A percentile compares a stretch with the other conserved stretches of the same genome.
These are phyloP conservation scores for Tolypocladium nubicola DNA, from an alignment of 2,329 filamentous ascomycete genomes.

Conservation along the genomic window DNA sequence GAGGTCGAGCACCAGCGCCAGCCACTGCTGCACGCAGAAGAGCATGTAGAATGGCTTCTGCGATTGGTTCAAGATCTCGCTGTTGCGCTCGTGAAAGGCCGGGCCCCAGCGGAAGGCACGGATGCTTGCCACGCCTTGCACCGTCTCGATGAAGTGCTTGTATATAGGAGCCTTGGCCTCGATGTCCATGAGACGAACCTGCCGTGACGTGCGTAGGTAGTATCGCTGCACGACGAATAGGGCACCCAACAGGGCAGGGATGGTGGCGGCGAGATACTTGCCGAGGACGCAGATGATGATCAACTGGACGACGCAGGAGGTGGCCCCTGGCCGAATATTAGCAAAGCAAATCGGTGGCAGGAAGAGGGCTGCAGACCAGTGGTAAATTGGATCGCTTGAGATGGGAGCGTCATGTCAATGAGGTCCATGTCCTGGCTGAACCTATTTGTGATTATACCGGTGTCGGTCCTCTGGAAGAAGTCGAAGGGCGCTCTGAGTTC, in stretches of 20 bases:
- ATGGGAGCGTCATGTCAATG: conserved; percentile 21
- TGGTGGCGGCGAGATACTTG: conserved; percentile 28
- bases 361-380: conserved; percentile 1
- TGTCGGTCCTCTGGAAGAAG: conserved; percentile 12
- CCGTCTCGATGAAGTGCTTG: conserved; percentile 13
- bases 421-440: conserved; percentile 28
- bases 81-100: conserved; percentile 7
- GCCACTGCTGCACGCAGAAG: conserved; percentile 37
- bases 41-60: conserved; percentile 27
- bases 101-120: conserved; percentile 20
- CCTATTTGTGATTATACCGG: conserved; percentile 24
- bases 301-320: neutral
- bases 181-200: conserved; percentile 16
- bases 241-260: conserved; percentile 17
- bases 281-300: conserved; percentile 13
- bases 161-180: conserved; percentile 17
- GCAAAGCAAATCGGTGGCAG: neutral
- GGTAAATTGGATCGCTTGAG: neutral
- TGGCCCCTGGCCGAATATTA: conserved; percentile 6
- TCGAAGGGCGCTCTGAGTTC: neutral
- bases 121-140: conserved; percentile 13
- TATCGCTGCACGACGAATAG: conserved; percentile 10
- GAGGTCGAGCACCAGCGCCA: conserved; percentile 35
- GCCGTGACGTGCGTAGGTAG: conserved; percentile 19
- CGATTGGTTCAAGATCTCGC: conserved; percentile 19